These are phyloP conservation scores for Trypanosoma platydactyli DNA, from an alignment of 208 protist species.

Conservation along the genomic window DNA sequence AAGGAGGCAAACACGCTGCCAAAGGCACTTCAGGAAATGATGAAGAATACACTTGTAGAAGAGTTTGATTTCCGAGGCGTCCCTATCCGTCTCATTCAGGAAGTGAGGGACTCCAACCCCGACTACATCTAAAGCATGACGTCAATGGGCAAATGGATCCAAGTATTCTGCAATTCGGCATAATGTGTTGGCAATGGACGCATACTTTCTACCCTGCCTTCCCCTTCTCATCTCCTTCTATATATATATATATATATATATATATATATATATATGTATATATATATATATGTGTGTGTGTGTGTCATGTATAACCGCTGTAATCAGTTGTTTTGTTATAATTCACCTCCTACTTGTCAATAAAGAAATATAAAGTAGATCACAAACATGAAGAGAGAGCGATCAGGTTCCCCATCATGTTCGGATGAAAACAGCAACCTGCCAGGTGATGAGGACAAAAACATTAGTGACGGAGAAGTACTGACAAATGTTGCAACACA, in stretches of 20 bases:
- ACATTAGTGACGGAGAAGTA: neutral
- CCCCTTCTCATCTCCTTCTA: neutral
- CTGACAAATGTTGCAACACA: conserved; percentile 3
- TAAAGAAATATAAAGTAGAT: neutral
- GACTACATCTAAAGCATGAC: conserved; percentile 79
- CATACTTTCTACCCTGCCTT: too few relatives aligned
- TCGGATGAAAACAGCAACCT: neutral
- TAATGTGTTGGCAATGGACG: too few relatives aligned
- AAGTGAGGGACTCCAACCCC: conserved; percentile 86
- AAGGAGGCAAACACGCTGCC: conserved; percentile 79
- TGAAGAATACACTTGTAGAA: conserved; percentile 91
- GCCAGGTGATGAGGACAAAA: neutral
- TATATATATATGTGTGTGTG: neutral
- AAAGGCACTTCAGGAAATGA: conserved; percentile 83
- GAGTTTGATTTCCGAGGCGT: conserved; percentile 91
- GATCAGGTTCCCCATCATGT: conserved; percentile 5
- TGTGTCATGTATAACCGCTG: neutral
- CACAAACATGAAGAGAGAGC: conserved; percentile 7
- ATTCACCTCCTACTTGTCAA: neutral
- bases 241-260: conserved; percentile 8
- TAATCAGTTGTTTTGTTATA: neutral
- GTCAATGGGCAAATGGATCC: too few relatives aligned
- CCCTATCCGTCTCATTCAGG: conserved; percentile 85
- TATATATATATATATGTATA: conserved; percentile 12
- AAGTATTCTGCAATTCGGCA: too few relatives aligned